Base-by-base conservation (phyloP, 2,329 filamentous ascomycete genomes). In the Epicoccum nigrum region DNA sequence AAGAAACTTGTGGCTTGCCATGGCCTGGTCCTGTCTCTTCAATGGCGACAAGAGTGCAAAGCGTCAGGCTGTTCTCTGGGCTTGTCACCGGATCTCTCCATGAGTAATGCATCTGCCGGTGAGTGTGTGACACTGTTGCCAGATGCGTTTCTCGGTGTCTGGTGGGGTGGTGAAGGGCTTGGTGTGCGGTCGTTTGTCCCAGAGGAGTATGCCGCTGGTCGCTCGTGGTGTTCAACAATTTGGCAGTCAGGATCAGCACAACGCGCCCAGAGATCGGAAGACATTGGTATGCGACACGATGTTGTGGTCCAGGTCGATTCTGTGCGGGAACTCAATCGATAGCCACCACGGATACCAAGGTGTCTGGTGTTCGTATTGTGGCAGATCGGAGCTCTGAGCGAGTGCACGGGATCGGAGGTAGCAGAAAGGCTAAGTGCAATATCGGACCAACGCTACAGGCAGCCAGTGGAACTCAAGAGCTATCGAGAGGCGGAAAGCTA, bases 1-100 rank as follows among this genome's bases (percentile, higher is more conserved):
- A 63, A 60, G 58, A 38, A 46, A 47, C 51, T 57, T 55, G 61
- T 60, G 58, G 58, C 61, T 59, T 65, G 63, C 63, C 61, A 64
- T 63, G 58, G 21, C 47, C 48, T 45, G 39, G 31, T 47, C 33
- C 38, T 49, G 49, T 39, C 51, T 55, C 47, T 56, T 58, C 46
- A 46, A 38, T 50, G 47, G 42, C 45, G 54, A 64, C 58, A 63
- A 62, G 59, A 59, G 53, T 37, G 39, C 47, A 38, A 51, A 52
- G 45, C 52, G 44, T 53, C 51, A 45, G 34, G 17, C 50, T 39
- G 16, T 35, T 50, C 40, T 46, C 46, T 50, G 48, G 44, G 50
- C 45, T 43, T 33, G 51, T 55, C 58, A 58, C 39, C 50, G 35
- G 54, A 46, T 38, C 39, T 48, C 27, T 30, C 27, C 51, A 28